A percentile compares a stretch with the other conserved stretches of the same genome.
Conservation (phyloP, 2,329 filamentous ascomycete species). For the Berkeleyomyces rouxiae region DNA sequence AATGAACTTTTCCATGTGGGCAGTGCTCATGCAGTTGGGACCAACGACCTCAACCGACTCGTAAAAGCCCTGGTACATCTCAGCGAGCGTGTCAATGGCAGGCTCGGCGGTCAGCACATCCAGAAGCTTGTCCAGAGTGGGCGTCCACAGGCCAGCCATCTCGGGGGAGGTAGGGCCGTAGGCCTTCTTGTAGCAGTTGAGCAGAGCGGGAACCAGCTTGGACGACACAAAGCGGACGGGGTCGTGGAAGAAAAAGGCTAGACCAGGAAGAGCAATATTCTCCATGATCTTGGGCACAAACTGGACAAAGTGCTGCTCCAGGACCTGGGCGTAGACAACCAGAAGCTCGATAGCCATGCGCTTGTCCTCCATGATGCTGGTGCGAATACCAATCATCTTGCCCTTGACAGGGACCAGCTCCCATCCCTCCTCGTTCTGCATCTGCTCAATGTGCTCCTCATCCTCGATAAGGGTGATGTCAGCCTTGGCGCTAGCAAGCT, state of each 20-base stretch:
- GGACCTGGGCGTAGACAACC: conserved; percentile 88
- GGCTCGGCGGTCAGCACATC: conserved; percentile 89
- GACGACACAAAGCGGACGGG: conserved; percentile 89
- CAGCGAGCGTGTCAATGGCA: conserved; percentile 85
- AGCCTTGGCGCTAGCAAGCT: conserved; percentile 84
- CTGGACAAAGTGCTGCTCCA: conserved; percentile 82
- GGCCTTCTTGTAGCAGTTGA: conserved; percentile 86
- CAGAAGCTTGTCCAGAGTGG: conserved; percentile 75
- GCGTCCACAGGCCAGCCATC: conserved; percentile 67
- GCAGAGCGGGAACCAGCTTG: conserved; percentile 80
- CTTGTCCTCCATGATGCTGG: conserved; percentile 92
- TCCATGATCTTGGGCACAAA: conserved; percentile 91
- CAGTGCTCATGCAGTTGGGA: conserved; percentile 58
- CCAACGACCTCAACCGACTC: conserved; percentile 92
- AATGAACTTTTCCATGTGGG: conserved; percentile 78
- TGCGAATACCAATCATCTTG: conserved; percentile 97
- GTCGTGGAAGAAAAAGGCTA: conserved; percentile 98
- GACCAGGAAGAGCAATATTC: conserved; percentile 81
- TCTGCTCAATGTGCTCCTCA: conserved; percentile 80
- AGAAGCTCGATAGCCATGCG: conserved; percentile 99
- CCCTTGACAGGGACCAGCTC: conserved; percentile 92
- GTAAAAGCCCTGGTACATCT: conserved; percentile 99
- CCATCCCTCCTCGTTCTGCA: conserved; percentile 93
- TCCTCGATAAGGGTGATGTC: conserved; percentile 94
- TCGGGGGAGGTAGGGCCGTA: conserved; percentile 68